A percentile compares a stretch with the other conserved stretches of the same genome.
phyloP scores from a whole-genome alignment of 2,329 filamentous ascomycete genomes.

The Neonectria ditissima region DNA sequence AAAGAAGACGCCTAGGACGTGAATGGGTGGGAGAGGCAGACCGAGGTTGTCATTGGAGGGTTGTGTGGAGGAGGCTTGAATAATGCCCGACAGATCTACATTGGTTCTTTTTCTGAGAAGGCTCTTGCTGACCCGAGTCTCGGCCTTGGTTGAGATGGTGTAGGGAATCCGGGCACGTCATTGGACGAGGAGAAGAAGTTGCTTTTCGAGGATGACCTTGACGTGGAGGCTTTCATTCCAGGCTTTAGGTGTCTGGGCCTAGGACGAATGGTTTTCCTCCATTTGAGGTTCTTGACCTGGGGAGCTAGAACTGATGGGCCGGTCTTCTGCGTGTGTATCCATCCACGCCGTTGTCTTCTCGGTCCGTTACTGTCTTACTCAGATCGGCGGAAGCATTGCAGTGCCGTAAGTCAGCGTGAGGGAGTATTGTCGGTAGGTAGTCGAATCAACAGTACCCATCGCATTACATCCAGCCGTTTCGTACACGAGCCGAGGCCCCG shows the following conservation, averaged over 20 bases:
- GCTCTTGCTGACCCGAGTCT: conserved; percentile 2
- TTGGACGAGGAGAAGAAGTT: not conserved
- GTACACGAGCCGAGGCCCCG: not conserved
- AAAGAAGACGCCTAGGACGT: not conserved
- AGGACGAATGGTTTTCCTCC: not conserved
- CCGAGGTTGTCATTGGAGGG: not conserved
- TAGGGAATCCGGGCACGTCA: not conserved
- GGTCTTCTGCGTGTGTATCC: too few relatives aligned
- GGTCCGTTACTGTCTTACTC: not conserved
- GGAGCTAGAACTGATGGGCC: not conserved
- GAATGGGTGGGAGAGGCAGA: not conserved
- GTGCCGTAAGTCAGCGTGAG: not conserved
- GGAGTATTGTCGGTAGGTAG: too few relatives aligned
- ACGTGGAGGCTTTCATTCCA: too few relatives aligned
- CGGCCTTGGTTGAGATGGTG: not conserved
- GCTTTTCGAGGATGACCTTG: not conserved
- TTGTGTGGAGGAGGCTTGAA: not conserved
- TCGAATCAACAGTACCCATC: too few relatives aligned
- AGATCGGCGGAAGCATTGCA: not conserved
- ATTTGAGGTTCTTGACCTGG: not conserved
- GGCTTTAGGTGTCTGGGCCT: not conserved
- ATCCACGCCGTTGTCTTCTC: too few relatives aligned
- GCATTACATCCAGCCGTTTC: not conserved
- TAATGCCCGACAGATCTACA: not conserved
- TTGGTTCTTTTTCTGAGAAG: not conserved